Percentiles rank a stretch among this genome's conserved stretches.
phyloP scores from a whole-genome alignment of 1,284 basidiomycete species.

The Hemileia vastatrix region DNA sequence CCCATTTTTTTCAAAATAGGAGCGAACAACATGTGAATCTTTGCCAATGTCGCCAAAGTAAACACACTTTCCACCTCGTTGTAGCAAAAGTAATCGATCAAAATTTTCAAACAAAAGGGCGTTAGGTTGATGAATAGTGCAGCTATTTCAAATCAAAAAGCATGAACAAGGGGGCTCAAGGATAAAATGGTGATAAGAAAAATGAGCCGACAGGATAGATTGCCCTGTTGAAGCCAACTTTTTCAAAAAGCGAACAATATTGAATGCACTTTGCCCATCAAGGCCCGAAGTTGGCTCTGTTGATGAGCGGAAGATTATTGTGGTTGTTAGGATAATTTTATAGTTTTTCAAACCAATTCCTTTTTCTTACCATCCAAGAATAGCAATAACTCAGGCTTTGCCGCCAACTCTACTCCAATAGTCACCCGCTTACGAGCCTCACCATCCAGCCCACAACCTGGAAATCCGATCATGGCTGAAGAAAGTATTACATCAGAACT shows the following conservation, averaged over 20 bases:
- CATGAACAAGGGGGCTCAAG: conserved; percentile 54
- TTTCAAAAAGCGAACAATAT: conserved; percentile 66
- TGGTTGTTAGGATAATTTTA: conserved; percentile 1
- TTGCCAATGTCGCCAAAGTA: conserved; percentile 53
- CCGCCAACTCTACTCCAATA: conserved; percentile 55
- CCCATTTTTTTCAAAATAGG: conserved; percentile 52
- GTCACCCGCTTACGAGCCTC: conserved; percentile 54
- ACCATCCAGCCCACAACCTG: conserved; percentile 50
- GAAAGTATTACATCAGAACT: not conserved
- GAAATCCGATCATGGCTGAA: conserved; percentile 35
- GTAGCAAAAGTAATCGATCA: conserved; percentile 50
- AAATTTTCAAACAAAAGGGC: conserved; percentile 57
- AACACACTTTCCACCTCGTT: conserved; percentile 52
- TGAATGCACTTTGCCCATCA: conserved; percentile 80
- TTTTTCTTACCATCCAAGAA: conserved; percentile 17
- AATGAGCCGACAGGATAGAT: conserved; percentile 54
- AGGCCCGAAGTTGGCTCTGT: conserved; percentile 58
- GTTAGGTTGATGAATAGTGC: conserved; percentile 56
- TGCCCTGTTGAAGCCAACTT: conserved; percentile 75
- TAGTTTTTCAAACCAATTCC: conserved; percentile 41
- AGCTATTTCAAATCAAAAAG: conserved; percentile 44
- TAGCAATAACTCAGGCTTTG: conserved; percentile 35
- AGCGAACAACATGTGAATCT: conserved; percentile 49
- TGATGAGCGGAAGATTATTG: conserved; percentile 33
- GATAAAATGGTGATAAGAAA: not conserved